Evolutionary conservation across 2,329 filamentous ascomycete species (phyloP), one percentile per base, ranked within the genome.

Genomic region (Ceratocystiopsis sp.): DNA sequence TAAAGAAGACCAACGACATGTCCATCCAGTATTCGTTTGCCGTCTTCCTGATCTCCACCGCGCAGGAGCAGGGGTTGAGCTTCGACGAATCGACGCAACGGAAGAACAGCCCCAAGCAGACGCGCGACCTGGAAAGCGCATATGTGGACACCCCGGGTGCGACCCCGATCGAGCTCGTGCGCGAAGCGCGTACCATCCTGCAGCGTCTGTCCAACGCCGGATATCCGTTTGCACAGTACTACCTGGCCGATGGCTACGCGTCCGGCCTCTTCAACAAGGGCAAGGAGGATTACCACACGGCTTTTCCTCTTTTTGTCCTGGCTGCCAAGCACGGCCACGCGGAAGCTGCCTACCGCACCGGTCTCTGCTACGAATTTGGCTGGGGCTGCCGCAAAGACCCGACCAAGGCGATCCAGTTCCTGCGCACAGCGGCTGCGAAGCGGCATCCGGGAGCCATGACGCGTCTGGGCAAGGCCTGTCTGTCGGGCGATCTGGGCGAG

Each of bases 191-290:
- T 56, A 77, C 79, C 47, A 95, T 96, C 53, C 65, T 98, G 38
- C 84, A 93, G 61, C 80, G 79, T 48, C 70, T 96, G 42, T 73
- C 87, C 16, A 89, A 87, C 61, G 79, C 78, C 45, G 85, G 85
- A 38, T 95, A 95, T 58, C 91, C 91, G 1, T 96, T 95, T 60
- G 91, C 91, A 4, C 91, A 98, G 59, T 98, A 98, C 63, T 96
- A 96, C 59, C 75, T 98, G 13, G 91, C 78, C 17, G 91, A 98
- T 57, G 91, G 91, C 1, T 94, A 84, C 57, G 84, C 86, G 3
- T 95, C 89, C 7, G 91, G 91, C 0, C 68, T 98, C 19, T 96
- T 98, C 62, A 93, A 78, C 64, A 96, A 95, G 60, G 84, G 85
- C 48, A 93, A 89, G 57, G 78, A 85, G 54, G 91, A 98, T 57